These are phyloP conservation scores for Trichoderma sp. DNA, from an alignment of 2,329 filamentous ascomycete genomes.

Conservation along the genomic window DNA sequence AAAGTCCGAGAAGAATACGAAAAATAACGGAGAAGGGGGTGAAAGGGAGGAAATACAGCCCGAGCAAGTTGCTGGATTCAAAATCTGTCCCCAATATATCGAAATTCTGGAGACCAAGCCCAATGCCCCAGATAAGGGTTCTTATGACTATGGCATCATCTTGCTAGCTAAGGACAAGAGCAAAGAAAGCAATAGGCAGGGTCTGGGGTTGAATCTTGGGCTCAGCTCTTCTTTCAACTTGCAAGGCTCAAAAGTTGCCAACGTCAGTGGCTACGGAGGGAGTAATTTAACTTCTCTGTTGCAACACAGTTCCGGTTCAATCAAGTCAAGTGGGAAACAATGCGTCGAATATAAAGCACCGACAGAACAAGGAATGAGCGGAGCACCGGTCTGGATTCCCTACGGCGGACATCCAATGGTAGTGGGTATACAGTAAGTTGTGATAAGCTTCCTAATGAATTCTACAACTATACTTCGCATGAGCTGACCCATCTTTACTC, in stretches of 20 bases:
- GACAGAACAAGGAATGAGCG: conserved; percentile 11
- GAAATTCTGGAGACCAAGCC: not conserved
- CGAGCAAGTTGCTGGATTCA: not conserved
- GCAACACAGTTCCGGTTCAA: not conserved
- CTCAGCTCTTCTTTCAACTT: not conserved
- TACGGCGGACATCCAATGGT: not conserved
- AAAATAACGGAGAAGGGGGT: not conserved
- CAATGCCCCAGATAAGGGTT: not conserved
- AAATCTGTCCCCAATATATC: not conserved
- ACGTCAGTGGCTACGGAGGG: not conserved
- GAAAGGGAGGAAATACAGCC: not conserved
- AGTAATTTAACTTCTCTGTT: not conserved
- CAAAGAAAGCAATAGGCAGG: not conserved
- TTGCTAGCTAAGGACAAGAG: not conserved
- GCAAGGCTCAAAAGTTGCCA: not conserved
- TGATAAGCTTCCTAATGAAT: not conserved
- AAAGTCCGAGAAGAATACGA: not conserved
- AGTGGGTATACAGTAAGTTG: conserved; percentile 14
- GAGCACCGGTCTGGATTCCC: conserved; percentile 1
- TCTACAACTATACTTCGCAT: too few relatives aligned
- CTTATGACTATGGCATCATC: conserved; percentile 7
- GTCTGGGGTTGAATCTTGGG: conserved; percentile 4
- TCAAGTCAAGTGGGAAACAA: not conserved
- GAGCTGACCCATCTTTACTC: not conserved
- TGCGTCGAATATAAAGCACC: not conserved